Evolutionary conservation across 306 rosid species (phyloP).

Genomic region (Hylodesmum podocarpum): DNA sequence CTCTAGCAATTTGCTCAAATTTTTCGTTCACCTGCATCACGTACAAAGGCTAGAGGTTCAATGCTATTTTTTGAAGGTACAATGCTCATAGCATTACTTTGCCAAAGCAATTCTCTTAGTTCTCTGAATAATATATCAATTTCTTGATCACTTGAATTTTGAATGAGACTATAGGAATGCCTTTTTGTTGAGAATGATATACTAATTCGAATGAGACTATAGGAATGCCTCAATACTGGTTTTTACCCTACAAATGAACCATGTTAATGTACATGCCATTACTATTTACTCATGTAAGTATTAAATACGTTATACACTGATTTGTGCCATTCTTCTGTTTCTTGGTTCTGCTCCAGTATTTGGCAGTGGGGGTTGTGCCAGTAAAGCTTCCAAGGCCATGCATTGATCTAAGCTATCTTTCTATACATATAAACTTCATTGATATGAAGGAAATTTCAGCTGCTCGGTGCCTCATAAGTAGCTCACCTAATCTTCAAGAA

Average conservation of each 20-base stretch:
- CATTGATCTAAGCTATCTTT: constrained; percentile 48
- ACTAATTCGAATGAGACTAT: no score
- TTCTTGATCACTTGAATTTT: constrained; percentile 7
- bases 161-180: not conserved
- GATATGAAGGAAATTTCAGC: constrained; percentile 49
- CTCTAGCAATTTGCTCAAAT: constrained; percentile 44
- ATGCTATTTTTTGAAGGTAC: constrained; percentile 56
- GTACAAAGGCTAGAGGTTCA: constrained; percentile 51
- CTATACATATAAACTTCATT: constrained; percentile 48
- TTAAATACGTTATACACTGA: not conserved
- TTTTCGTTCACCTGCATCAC: constrained; percentile 48
- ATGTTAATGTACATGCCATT: not conserved
- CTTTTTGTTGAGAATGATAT: no score
- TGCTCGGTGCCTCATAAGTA: constrained; percentile 48
- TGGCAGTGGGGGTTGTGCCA: constrained; percentile 45
- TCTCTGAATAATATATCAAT: not conserved
- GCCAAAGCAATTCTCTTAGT: not conserved
- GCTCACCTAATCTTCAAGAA: constrained; percentile 54
- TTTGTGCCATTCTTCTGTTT: constrained; percentile 16
- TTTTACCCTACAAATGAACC: not conserved
- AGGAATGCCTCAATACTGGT: not conserved
- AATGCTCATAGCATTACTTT: not conserved
- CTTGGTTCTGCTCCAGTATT: constrained; percentile 44
- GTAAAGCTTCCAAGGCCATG: constrained; percentile 41
- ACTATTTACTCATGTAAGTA: not conserved